phyloP scores from a whole-genome alignment of 345 rosid genomes.

The Sonneratia alba region DNA sequence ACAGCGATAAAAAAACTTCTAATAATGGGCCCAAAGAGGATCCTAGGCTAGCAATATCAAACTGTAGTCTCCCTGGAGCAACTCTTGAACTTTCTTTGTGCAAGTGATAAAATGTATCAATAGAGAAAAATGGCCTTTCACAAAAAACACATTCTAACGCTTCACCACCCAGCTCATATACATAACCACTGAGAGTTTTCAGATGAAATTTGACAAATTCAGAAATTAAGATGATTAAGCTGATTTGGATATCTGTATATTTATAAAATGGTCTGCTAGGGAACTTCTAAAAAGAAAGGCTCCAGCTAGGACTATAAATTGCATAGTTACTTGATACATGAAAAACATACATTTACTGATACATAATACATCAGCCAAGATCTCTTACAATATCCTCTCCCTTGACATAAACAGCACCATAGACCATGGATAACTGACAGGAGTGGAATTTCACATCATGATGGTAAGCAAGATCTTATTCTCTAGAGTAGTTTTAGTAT shows the following conservation, averaged over 20 bases:
- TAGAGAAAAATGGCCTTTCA: neutral
- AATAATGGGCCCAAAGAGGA: neutral
- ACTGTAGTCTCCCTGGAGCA: neutral
- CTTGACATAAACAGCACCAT: neutral
- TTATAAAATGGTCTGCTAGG: neutral
- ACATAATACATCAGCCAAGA: too few relatives aligned
- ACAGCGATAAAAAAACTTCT: neutral
- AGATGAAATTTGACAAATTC: neutral
- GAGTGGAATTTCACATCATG: neutral
- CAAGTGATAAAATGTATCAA: neutral
- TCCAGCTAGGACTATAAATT: neutral
- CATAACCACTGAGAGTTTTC: neutral
- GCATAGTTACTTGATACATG: too few relatives aligned
- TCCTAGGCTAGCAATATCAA: neutral
- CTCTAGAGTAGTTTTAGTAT: neutral
- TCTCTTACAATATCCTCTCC: too few relatives aligned
- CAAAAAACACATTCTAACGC: neutral
- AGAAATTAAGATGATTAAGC: neutral
- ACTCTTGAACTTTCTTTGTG: neutral
- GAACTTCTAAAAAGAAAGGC: neutral
- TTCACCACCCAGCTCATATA: neutral
- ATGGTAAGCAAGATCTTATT: neutral
- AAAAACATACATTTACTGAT: too few relatives aligned
- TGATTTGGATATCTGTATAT: neutral
- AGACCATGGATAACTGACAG: neutral